A percentile compares a stretch with the other conserved stretches of the same genome.
These are phyloP conservation scores for Vaccinium corymbosum DNA, from an alignment of 148 eudicot species.

Conservation along the genomic window DNA sequence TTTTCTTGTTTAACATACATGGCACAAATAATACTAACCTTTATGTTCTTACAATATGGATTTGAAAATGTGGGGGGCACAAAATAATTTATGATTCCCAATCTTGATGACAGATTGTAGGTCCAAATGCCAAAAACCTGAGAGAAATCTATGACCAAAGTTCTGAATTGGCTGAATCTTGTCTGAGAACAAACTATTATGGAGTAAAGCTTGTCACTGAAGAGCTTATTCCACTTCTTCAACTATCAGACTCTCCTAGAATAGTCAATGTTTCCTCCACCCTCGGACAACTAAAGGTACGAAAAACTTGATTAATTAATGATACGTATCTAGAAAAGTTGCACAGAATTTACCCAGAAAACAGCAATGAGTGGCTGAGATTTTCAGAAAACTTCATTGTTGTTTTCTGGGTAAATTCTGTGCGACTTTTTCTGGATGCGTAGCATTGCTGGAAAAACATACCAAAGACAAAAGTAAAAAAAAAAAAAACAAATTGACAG, in stretches of 20 bases:
- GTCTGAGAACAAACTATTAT: constrained; percentile 46
- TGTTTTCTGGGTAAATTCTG: too few species aligned
- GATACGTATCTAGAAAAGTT: too few species aligned
- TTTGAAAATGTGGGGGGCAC: neutral
- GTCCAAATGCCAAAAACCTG: neutral
- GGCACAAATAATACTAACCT: neutral
- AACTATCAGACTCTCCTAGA: constrained; percentile 35
- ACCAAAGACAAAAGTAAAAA: too few species aligned
- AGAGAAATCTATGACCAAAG: neutral
- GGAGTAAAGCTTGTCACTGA: constrained; percentile 32
- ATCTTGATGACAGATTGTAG: neutral
- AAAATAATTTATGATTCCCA: neutral
- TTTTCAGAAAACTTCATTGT: too few species aligned
- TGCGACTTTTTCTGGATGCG: too few species aligned
- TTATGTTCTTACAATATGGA: neutral
- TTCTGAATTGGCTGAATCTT: constrained; percentile 28
- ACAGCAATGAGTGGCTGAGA: too few species aligned
- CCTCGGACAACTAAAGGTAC: constrained; percentile 17
- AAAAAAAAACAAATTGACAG: too few species aligned
- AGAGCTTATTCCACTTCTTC: constrained; percentile 40
- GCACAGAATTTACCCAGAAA: too few species aligned
- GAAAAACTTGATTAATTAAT: too few species aligned
- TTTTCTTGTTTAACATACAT: neutral
- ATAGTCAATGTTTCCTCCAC: constrained; percentile 41
- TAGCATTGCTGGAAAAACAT: too few species aligned